phyloP scores from a whole-genome alignment of 1,284 basidiomycete genomes.

The Rhodotorula sp. region DNA sequence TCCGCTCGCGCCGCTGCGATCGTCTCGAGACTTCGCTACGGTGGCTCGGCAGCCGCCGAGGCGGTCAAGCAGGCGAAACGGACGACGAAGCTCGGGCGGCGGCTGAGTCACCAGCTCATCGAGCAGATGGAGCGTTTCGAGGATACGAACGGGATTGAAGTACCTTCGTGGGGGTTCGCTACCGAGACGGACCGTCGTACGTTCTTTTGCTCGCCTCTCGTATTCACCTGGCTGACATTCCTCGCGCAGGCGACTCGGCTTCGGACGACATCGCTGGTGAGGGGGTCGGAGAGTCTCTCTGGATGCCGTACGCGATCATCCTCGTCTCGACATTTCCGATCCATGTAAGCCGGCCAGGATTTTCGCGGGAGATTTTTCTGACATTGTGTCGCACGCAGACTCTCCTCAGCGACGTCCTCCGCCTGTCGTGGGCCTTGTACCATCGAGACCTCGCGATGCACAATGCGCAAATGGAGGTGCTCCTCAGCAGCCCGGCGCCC shows the following conservation, averaged over 20 bases:
- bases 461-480: slow-evolving; percentile 47
- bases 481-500: slow-evolving; percentile 47
- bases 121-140: slow-evolving; percentile 19
- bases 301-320: slow-evolving; percentile 37
- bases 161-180: slow-evolving; percentile 43
- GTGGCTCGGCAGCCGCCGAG: slow-evolving; percentile 9
- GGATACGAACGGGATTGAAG: slow-evolving; percentile 39
- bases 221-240: neutral
- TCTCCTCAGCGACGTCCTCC: slow-evolving; percentile 47
- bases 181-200: slow-evolving; percentile 23
- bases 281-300: slow-evolving; percentile 6
- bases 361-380: neutral
- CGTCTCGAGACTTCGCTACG: neutral
- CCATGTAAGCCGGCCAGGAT: slow-evolving; percentile 11
- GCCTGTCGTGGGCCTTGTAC: slow-evolving; percentile 48
- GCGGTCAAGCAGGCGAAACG: slow-evolving; percentile 4
- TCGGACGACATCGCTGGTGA: neutral
- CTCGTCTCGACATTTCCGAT: slow-evolving; percentile 28
- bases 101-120: slow-evolving; percentile 25
- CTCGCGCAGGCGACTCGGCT: too few relatives aligned
- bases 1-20: slow-evolving; percentile 63
- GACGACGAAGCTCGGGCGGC: slow-evolving; percentile 10
- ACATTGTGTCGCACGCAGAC: slow-evolving; percentile 16
- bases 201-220: neutral
- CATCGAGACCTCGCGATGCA: slow-evolving; percentile 49